A percentile compares a stretch with the other conserved stretches of the same genome.
These are phyloP conservation scores for Phialophora tarda DNA, from an alignment of 2,329 filamentous ascomycete species.

Conservation along the genomic window DNA sequence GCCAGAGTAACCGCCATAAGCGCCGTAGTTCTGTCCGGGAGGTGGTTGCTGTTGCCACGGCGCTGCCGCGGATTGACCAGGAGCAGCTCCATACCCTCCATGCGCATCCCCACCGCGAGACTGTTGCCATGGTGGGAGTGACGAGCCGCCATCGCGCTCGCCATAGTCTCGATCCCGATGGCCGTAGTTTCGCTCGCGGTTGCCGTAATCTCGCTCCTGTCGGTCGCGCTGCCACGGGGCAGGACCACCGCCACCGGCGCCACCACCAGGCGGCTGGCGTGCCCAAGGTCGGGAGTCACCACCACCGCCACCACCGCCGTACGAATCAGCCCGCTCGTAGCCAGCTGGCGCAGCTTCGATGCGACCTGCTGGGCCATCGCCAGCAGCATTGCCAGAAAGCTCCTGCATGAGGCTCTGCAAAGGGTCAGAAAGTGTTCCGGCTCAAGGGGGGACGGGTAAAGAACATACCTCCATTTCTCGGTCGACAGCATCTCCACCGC, in stretches of 20 bases:
- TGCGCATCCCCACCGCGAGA: conserved; percentile 48
- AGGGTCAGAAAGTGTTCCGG: conserved; percentile 37
- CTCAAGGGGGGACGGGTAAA: conserved; percentile 5
- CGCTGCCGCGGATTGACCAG: conserved; percentile 48
- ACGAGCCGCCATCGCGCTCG: conserved; percentile 41
- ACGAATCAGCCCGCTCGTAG: conserved; percentile 46
- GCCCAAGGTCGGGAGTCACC: conserved; percentile 62
- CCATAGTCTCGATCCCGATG: not conserved
- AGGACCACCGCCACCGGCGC: conserved; percentile 41
- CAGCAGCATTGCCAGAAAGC: conserved; percentile 73
- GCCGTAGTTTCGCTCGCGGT: conserved; percentile 40
- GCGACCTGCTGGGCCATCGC: conserved; percentile 69
- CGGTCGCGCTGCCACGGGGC: conserved; percentile 74
- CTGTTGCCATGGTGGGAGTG: conserved; percentile 44
- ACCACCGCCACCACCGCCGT: conserved; percentile 24
- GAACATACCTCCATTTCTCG: conserved; percentile 87
- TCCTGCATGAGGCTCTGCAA: conserved; percentile 93
- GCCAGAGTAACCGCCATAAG: conserved; percentile 61
- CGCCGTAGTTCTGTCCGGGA: conserved; percentile 59
- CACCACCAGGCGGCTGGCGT: conserved; percentile 31
- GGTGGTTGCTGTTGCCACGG: conserved; percentile 68
- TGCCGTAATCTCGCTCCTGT: conserved; percentile 51
- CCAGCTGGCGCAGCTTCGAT: conserved; percentile 83
- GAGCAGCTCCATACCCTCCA: conserved; percentile 51
- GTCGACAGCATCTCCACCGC: conserved; percentile 82